phyloP scores from a whole-genome alignment of 2,329 filamentous ascomycete genomes.

The Aspergillus tamarii region DNA sequence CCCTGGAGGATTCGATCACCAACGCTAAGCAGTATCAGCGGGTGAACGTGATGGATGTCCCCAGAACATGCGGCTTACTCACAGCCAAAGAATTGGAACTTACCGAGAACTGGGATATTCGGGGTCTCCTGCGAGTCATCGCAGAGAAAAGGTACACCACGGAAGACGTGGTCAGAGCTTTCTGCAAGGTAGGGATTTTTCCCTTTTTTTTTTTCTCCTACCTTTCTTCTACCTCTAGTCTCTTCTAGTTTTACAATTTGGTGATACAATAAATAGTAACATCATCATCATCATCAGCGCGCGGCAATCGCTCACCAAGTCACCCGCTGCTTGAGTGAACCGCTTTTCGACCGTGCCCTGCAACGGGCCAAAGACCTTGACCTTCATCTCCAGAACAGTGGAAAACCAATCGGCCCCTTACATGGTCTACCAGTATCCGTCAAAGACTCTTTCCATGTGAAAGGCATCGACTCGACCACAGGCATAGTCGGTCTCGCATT shows the following conservation, averaged over 20 bases:
- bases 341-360: constrained; percentile 55
- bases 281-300: constrained; percentile 28
- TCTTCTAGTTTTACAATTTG: not conserved
- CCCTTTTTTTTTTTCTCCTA: not conserved
- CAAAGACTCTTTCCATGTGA: constrained; percentile 51
- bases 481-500: constrained; percentile 64
- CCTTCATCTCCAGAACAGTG: constrained; percentile 42
- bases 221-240: not conserved
- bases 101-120: constrained; percentile 57
- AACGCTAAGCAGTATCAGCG: constrained; percentile 35
- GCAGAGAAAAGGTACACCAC: constrained; percentile 38
- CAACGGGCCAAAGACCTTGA: constrained; percentile 54
- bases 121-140: constrained; percentile 41
- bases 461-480: constrained; percentile 56
- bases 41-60: constrained; percentile 52
- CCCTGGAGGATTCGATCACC: constrained; percentile 39
- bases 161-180: constrained; percentile 56
- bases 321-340: constrained; percentile 55
- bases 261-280: not conserved
- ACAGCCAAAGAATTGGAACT: constrained; percentile 56
- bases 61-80: constrained; percentile 57
- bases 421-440: constrained; percentile 64
- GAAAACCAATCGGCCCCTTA: constrained; percentile 57
- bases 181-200: constrained; percentile 54
- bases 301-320: constrained; percentile 45